These are phyloP conservation scores for Erigeron canadensis DNA, from an alignment of 129 eudicot genomes.

Conservation along the genomic window DNA sequence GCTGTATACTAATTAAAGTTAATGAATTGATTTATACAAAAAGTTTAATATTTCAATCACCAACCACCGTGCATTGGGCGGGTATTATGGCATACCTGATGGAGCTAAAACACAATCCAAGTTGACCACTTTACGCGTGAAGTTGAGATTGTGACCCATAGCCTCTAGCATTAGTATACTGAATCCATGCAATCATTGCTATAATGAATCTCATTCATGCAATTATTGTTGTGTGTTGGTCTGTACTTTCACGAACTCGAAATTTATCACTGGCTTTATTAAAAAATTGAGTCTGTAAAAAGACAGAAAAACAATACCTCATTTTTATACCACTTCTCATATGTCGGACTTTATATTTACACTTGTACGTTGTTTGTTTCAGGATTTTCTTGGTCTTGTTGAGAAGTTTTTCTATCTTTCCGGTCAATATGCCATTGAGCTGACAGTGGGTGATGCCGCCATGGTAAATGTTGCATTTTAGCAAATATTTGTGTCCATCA, in stretches of 20 bases:
- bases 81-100: neutral
- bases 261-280: neutral
- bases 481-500: neutral
- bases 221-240: neutral
- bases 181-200: neutral
- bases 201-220: neutral
- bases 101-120: constrained; percentile 1
- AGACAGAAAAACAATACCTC: neutral
- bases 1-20: too few species aligned
- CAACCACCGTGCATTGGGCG: too few species aligned
- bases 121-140: neutral
- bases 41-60: too few species aligned
- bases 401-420: constrained; percentile 82
- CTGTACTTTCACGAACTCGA: neutral
- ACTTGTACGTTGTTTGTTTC: constrained; percentile 28
- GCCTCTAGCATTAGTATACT: neutral
- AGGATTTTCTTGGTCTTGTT: constrained; percentile 97
- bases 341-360: neutral
- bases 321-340: constrained; percentile 9
- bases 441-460: constrained; percentile 82
- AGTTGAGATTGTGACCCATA: neutral
- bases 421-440: constrained; percentile 79
- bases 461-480: constrained; percentile 54
- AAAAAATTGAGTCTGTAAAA: neutral
- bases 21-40: too few species aligned